Evolutionary conservation across 345 rosid genomes (phyloP), one percentile per base, ranked within the genome.

Genomic region (Acer campestre): DNA sequence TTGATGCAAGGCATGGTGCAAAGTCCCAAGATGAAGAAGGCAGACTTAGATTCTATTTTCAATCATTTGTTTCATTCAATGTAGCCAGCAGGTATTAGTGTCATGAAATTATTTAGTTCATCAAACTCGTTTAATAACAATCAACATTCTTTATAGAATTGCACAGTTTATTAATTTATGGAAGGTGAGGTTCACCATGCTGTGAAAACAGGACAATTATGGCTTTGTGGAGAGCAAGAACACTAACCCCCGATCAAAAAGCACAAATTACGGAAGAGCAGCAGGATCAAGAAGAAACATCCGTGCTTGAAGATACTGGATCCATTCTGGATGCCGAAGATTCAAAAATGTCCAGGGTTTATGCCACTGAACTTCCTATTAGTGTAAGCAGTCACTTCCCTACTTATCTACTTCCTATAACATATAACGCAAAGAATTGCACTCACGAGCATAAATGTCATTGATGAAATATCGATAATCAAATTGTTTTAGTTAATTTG

Each of bases 191-290:
- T 66, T 46, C 22, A 64, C 44, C 20, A 42, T 70, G 79, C 49
- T 82, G 64, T 68, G 58, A 77, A 66, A 68, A 78, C 85, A 95
- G 99, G 88, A 95, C 91, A 70, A 91, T 89, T 31, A 83, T 86
- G 90, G 99, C 96, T 73, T 79, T 93, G 83, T 92, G 97, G 99
- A 90, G 91, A 84, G 79, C 92, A 7, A 88, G 95, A 81, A 87
- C 84, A 49, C 78, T 82, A 77, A 82, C 83, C 46, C 59, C 88
- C 10, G 90, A 91, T 75, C 92, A 85, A 61, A 89, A 88, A 85
- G 91, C 80, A 68, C 82, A 83, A 63, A 84, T 84, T 73, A 91
- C 83, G 12, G 91, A 92, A 73, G 93, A 89, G 84, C 96, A 87
- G 72, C 77, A 56, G 71, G 93, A 82, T 74, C 75, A 75, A 67